Evolutionary conservation across 306 rosid species (phyloP).

Genomic region (Quercus cerris): DNA sequence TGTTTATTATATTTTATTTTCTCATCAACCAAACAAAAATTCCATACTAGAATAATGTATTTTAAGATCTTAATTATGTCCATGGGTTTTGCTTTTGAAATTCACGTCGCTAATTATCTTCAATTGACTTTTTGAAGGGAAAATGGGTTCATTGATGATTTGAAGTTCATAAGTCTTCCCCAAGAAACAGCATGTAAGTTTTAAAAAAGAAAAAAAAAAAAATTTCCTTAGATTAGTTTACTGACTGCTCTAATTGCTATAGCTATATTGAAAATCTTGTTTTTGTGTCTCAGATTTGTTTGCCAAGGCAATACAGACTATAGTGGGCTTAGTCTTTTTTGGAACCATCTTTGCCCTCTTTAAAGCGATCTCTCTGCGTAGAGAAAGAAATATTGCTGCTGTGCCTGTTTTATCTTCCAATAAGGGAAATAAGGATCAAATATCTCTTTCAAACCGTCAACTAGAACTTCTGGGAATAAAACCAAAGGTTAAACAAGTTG

Average conservation of each 20-base stretch:
- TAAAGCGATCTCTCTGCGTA: constrained; percentile 51
- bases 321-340: constrained; percentile 53
- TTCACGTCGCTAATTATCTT: constrained; percentile 7
- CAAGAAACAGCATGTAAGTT: constrained; percentile 65
- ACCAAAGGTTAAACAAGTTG: constrained; percentile 49
- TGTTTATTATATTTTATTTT: background rate
- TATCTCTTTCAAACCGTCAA: constrained; percentile 63
- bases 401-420: constrained; percentile 32
- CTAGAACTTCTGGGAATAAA: constrained; percentile 75
- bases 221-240: background rate
- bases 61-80: background rate
- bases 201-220: background rate
- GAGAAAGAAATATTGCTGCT: constrained; percentile 34
- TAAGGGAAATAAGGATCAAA: constrained; percentile 42
- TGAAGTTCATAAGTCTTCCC: constrained; percentile 47
- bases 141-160: constrained; percentile 41
- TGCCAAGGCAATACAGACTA: constrained; percentile 52
- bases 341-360: constrained; percentile 70
- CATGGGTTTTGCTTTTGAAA: background rate
- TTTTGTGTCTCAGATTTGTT: constrained; percentile 55
- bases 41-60: background rate
- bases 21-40: background rate
- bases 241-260: background rate
- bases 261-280: background rate
- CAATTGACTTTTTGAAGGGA: constrained; percentile 48